Conservation (phyloP, 768 basidiomycete species). For the Pleurotus ostreatus region DNA sequence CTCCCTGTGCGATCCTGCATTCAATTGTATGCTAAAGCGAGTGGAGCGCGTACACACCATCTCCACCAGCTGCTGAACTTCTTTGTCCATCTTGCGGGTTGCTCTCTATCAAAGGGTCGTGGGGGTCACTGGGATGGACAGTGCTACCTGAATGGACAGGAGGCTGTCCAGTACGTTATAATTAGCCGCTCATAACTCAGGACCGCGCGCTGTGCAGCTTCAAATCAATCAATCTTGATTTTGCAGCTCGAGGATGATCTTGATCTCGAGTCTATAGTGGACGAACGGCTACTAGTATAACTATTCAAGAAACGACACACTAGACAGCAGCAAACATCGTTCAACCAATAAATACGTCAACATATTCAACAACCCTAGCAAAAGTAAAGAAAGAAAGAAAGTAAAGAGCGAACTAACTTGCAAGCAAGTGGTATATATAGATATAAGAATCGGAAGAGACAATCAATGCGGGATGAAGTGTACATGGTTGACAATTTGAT, state of each 20-base stretch:
- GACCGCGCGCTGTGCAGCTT: not conserved
- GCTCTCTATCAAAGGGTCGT: not conserved
- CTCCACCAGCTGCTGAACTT: conserved; percentile 60
- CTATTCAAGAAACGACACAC: conserved; percentile 7
- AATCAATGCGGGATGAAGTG: not conserved
- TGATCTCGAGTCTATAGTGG: too few relatives aligned
- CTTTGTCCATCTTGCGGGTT: conserved; percentile 36
- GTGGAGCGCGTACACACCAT: conserved; percentile 33
- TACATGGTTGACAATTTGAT: not conserved
- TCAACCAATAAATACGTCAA: not conserved
- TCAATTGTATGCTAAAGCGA: not conserved
- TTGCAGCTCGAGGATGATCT: too few relatives aligned
- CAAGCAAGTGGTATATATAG: conserved; percentile 10
- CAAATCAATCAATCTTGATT: too few relatives aligned
- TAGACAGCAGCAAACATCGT: not conserved
- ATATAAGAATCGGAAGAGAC: not conserved
- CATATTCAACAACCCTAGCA: not conserved
- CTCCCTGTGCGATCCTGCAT: conserved; percentile 53
- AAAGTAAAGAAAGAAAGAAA: not conserved
- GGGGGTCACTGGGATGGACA: not conserved
- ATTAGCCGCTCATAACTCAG: not conserved
- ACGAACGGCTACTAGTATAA: too few relatives aligned
- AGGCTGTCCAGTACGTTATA: not conserved
- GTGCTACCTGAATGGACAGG: conserved; percentile 9
- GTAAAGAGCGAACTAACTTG: conserved; percentile 2